These are phyloP conservation scores for Solanum chacoense DNA, from an alignment of 305 asterid species.

Conservation along the genomic window DNA sequence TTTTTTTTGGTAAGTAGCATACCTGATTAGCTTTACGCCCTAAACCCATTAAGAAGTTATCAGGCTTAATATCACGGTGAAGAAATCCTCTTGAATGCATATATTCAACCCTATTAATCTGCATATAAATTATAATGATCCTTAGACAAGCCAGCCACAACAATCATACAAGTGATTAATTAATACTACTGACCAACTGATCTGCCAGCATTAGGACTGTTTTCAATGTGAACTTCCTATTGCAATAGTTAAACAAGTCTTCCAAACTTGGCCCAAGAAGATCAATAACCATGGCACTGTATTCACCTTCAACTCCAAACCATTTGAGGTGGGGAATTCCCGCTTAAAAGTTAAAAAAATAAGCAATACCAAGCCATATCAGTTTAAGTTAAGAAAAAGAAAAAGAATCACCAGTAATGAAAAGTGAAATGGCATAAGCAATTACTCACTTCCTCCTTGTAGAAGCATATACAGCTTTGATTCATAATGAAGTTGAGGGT, in stretches of 20 bases:
- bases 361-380: background rate
- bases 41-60: constrained; percentile 90
- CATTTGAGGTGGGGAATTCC: constrained; percentile 73
- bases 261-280: constrained; percentile 87
- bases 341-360: constrained; percentile 27
- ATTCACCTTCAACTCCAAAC: constrained; percentile 74
- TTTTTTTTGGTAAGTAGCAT: background rate
- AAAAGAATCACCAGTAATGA: background rate
- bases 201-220: constrained; percentile 83
- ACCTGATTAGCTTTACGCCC: constrained; percentile 97
- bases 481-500: constrained; percentile 78
- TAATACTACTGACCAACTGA: constrained; percentile 45
- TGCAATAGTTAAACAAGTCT: constrained; percentile 87
- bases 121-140: constrained; percentile 9
- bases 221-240: constrained; percentile 74
- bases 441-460: constrained; percentile 75
- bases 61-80: constrained; percentile 94
- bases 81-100: constrained; percentile 93
- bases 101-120: constrained; percentile 90
- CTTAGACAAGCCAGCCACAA: background rate
- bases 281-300: constrained; percentile 75
- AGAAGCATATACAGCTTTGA: constrained; percentile 71
- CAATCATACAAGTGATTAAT: background rate
- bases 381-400: background rate
- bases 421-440: background rate